A percentile compares a stretch with the other conserved stretches of the same genome.
These are phyloP conservation scores for Diaporthe citrichinensis DNA, from an alignment of 2,329 filamentous ascomycete genomes.

Conservation along the genomic window DNA sequence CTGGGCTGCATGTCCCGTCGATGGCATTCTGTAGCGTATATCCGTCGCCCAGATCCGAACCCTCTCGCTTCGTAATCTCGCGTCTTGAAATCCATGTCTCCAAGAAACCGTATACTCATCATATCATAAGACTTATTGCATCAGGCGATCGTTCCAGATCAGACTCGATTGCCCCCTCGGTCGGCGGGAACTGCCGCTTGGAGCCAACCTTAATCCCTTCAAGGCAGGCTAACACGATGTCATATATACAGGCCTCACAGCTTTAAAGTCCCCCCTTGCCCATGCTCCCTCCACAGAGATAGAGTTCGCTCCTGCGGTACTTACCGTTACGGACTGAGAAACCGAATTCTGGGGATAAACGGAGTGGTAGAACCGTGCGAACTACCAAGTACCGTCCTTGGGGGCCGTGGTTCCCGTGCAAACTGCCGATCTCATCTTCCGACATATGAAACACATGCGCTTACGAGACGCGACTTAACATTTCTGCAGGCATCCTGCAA, in stretches of 20 bases:
- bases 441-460: not conserved
- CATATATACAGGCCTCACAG: not conserved
- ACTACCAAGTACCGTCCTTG: not conserved
- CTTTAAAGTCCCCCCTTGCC: not conserved
- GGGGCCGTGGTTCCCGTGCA: not conserved
- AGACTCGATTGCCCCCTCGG: not conserved
- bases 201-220: not conserved
- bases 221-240: not conserved
- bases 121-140: slow-evolving; percentile 3
- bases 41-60: not conserved
- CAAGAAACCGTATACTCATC: not conserved
- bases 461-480: not conserved
- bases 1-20: not conserved
- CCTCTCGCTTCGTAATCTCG: not conserved
- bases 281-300: not conserved
- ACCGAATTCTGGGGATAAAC: not conserved
- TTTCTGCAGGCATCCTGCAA: not conserved
- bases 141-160: not conserved
- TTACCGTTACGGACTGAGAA: slow-evolving; percentile 10
- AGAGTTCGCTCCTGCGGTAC: slow-evolving; percentile 11
- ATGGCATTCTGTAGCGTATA: not conserved
- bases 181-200: slow-evolving; percentile 11
- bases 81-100: not conserved
- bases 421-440: not conserved
- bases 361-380: not conserved